Evolutionary conservation across 108 stramenopile species (phyloP).

Genomic region (Cyclotella cryptica): DNA sequence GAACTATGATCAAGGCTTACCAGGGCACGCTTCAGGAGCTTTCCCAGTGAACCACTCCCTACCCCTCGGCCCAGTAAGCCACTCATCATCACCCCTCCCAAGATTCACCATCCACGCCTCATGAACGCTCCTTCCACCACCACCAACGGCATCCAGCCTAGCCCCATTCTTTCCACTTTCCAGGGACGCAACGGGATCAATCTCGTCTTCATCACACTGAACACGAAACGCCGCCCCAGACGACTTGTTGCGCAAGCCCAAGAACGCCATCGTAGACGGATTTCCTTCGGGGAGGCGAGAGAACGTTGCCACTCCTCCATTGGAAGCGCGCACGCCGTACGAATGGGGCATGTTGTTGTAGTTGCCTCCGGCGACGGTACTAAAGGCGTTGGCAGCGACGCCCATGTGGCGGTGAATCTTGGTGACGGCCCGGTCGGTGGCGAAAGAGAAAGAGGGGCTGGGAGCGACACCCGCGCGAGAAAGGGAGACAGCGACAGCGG

Average conservation of each 20-base stretch:
- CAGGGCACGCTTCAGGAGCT: slow-evolving; percentile 64
- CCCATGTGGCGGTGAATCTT: neutral
- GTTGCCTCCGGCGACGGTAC: too few species aligned
- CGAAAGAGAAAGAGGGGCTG: neutral
- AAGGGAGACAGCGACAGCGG: neutral
- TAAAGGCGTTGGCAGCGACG: neutral
- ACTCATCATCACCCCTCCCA: slow-evolving; percentile 68
- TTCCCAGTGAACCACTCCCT: slow-evolving; percentile 81
- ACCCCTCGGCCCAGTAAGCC: slow-evolving; percentile 69
- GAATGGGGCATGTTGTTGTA: too few species aligned
- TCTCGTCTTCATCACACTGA: slow-evolving; percentile 17
- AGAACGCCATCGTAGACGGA: slow-evolving; percentile 36
- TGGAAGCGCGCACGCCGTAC: too few species aligned
- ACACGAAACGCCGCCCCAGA: slow-evolving; percentile 31
- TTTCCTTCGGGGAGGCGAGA: slow-evolving; percentile 20
- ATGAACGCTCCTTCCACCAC: slow-evolving; percentile 43
- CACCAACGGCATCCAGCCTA: slow-evolving; percentile 8
- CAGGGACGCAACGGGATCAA: neutral
- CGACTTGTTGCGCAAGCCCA: slow-evolving; percentile 30
- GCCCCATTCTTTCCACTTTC: neutral
- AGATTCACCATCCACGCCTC: slow-evolving; percentile 86
- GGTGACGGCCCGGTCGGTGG: neutral
- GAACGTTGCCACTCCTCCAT: neutral
- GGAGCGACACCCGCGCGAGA: neutral
- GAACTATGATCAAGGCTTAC: slow-evolving; percentile 27